Conservation (phyloP, 78 protist species). For the Salpingoeca rosetta region DNA sequence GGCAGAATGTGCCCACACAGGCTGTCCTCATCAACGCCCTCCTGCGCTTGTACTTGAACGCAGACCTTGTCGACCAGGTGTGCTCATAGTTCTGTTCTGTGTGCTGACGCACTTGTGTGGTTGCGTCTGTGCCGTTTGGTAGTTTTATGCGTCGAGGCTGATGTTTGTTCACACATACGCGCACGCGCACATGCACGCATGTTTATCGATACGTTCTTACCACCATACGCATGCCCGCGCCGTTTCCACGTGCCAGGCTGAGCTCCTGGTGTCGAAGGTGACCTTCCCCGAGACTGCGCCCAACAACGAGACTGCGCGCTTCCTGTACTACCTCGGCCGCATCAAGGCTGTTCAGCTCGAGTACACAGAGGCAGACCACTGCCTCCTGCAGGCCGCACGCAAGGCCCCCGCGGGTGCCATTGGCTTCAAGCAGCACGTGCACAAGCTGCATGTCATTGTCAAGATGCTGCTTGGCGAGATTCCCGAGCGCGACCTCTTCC, state of each 20-base stretch:
- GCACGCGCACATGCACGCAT: too few relatives aligned
- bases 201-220: too few relatives aligned
- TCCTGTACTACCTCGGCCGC: constrained; percentile 77
- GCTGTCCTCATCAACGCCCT: constrained; percentile 71
- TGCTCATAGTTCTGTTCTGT: too few relatives aligned
- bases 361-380: constrained; percentile 64
- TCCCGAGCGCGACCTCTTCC: constrained; percentile 77
- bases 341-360: constrained; percentile 81
- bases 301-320: constrained; percentile 78
- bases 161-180: too few relatives aligned
- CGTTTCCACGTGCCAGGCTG: too few relatives aligned
- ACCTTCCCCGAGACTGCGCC: constrained; percentile 60
- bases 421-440: constrained; percentile 77
- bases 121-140: too few relatives aligned
- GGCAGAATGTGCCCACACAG: constrained; percentile 59
- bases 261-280: constrained; percentile 61
- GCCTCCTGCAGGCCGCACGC: constrained; percentile 69
- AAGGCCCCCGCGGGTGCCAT: constrained; percentile 85
- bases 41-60: constrained; percentile 64
- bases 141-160: too few relatives aligned
- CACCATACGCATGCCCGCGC: too few relatives aligned
- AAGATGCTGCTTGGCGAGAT: constrained; percentile 86
- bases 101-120: too few relatives aligned
- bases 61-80: constrained; percentile 69
- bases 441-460: constrained; percentile 71